A percentile compares a stretch with the other conserved stretches of the same genome.
Conservation (phyloP, 352 stramenopile genomes). For the Saprolegnia parasitica region DNA sequence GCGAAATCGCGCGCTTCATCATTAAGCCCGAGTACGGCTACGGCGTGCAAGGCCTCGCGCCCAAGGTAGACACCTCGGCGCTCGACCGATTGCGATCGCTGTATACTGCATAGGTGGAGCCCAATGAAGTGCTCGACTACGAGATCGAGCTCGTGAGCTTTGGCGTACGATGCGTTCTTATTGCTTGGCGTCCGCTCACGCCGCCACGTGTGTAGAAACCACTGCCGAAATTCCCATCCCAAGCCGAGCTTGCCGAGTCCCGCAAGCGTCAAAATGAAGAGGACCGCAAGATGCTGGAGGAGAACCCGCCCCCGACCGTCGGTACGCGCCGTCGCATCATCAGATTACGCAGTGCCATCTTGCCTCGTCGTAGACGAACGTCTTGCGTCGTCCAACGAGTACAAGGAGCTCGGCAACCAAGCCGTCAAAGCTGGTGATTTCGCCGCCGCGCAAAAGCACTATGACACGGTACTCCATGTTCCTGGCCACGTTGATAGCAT, state of each 20-base stretch:
- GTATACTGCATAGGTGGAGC: constrained; percentile 48
- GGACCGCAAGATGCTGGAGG: constrained; percentile 78
- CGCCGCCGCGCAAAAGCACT: constrained; percentile 74
- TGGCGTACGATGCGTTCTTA: constrained; percentile 37
- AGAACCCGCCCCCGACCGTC: constrained; percentile 73
- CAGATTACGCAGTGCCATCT: not conserved
- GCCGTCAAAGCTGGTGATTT: constrained; percentile 65
- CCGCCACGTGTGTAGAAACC: constrained; percentile 42
- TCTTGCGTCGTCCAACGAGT: constrained; percentile 53
- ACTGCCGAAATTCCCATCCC: constrained; percentile 72
- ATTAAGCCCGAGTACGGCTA: constrained; percentile 79
- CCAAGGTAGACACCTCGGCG: constrained; percentile 48
- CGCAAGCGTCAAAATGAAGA: constrained; percentile 78
- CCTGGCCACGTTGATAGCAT: no score
- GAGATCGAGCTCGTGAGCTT: constrained; percentile 81
- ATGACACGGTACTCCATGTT: constrained; percentile 64
- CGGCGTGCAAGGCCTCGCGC: constrained; percentile 66
- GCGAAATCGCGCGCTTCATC: constrained; percentile 78
- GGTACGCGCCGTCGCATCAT: constrained; percentile 49
- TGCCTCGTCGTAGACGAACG: constrained; percentile 50
- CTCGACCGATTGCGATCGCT: constrained; percentile 5
- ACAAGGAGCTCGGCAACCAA: constrained; percentile 78
- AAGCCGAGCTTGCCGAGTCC: constrained; percentile 76
- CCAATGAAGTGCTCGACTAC: constrained; percentile 80
- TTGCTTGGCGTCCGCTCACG: not conserved